These are phyloP conservation scores for Beauveria asiatica DNA, from an alignment of 2,329 filamentous ascomycete genomes.

Conservation along the genomic window DNA sequence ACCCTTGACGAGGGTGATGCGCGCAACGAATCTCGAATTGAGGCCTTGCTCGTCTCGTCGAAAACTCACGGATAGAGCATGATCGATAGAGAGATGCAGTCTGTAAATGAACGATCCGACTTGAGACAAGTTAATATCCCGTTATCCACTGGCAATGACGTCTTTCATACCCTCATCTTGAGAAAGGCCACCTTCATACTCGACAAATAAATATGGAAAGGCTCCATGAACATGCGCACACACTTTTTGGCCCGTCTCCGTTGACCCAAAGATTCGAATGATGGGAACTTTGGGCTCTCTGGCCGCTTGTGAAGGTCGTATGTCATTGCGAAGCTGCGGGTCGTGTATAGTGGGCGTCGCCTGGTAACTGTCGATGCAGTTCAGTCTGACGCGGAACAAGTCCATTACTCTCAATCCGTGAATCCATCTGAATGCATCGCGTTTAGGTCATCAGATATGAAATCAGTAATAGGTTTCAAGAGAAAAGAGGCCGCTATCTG, in stretches of 20 bases:
- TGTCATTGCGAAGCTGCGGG: conserved; percentile 62
- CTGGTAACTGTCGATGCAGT: conserved; percentile 95
- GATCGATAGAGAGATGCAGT: conserved; percentile 81
- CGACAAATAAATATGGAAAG: conserved; percentile 90
- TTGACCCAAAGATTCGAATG: conserved; percentile 84
- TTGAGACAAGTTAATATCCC: conserved; percentile 22
- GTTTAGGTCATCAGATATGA: not conserved
- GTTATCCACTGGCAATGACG: not conserved
- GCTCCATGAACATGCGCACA: conserved; percentile 94
- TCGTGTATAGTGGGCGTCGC: conserved; percentile 70
- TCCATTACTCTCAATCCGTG: conserved; percentile 34
- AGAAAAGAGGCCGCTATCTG: not conserved
- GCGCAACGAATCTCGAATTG: conserved; percentile 66
- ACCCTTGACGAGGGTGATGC: conserved; percentile 86
- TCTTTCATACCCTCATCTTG: conserved; percentile 53
- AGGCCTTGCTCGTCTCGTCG: conserved; percentile 64
- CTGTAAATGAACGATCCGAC: conserved; percentile 69
- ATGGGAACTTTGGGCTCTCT: conserved; percentile 72
- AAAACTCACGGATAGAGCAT: conserved; percentile 79
- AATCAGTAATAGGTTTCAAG: not conserved
- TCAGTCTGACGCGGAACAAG: conserved; percentile 80
- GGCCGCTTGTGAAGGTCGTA: conserved; percentile 47
- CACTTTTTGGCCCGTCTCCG: conserved; percentile 90
- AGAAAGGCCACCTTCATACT: conserved; percentile 64
- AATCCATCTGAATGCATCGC: conserved; percentile 15